Base-by-base conservation (phyloP, 2,329 filamentous ascomycete species). In the Diaporthe velutina region DNA sequence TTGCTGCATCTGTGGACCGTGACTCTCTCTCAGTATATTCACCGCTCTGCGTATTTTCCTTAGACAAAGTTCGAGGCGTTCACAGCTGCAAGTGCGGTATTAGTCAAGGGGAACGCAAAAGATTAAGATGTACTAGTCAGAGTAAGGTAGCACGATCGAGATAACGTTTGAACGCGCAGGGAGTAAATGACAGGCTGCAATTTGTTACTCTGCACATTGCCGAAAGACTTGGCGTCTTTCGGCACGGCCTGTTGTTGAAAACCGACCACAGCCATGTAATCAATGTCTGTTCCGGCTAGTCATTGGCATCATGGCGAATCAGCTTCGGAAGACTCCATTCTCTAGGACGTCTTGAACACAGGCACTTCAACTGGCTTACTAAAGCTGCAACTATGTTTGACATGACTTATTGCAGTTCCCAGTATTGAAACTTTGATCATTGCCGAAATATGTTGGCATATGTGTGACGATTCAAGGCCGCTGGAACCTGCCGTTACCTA, bases 91-190 rank as follows among this genome's bases (percentile, higher is more conserved):
- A 28, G 22, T 48, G 19, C 22, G 28, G 10, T 48, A 19, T 48
- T 66, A 48, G 28, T 66, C 60, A 66, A 66, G 60, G 3, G 17
- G 42, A 50, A 30, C 19, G 45, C 12, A 66, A 48, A 50, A 67
- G 22, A 35, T 67, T 67, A 25, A 19, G 35, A 40, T 35, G 19
- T 50, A 25, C 61, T 67, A 67, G 61, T 67, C 61, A 67, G 30
- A 35, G 28, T 25, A 52, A 9, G 35, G 35, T 5, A 50, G 28
- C 19, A 35, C 3, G 19, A 50, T 50, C 61, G 25, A 48, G 40
- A 50, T 50, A 35, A 35, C 61, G 28, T 50, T 67, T 50, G 8
- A 2, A 35, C 2, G 17, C 22, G 4, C 30, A 10, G 12, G 40
- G 13, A 50, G 30, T 38, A 9, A 35, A n/a, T 50, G 42, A 38